phyloP scores from a whole-genome alignment of 2,329 filamentous ascomycete genomes.

The Setomelanomma holmii region DNA sequence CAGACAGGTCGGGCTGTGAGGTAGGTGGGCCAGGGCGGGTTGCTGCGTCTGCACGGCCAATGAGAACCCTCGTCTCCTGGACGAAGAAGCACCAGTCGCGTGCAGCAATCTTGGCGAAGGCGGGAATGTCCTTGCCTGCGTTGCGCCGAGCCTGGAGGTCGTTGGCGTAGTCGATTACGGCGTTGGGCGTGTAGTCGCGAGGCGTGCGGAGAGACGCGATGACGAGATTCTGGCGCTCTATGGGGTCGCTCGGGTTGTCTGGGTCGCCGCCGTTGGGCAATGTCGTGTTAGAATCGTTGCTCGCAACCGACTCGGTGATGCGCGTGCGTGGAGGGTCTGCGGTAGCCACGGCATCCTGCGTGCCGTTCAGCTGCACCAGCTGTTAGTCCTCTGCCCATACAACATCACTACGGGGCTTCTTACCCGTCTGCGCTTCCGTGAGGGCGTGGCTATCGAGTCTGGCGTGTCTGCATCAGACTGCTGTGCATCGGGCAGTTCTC shows the following conservation, averaged over 20 bases:
- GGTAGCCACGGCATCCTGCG: conserved; percentile 29
- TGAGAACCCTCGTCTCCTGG: conserved; percentile 75
- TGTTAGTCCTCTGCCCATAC: conserved; percentile 20
- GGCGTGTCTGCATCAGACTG: conserved; percentile 53
- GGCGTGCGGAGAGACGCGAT: conserved; percentile 53
- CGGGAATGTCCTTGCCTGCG: conserved; percentile 57
- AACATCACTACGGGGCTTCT: conserved; percentile 27
- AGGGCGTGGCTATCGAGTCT: conserved; percentile 57
- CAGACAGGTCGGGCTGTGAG: conserved; percentile 36
- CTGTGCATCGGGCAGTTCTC: conserved; percentile 39
- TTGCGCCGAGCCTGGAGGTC: conserved; percentile 54
- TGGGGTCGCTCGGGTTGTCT: conserved; percentile 37
- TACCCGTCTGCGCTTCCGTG: conserved; percentile 56
- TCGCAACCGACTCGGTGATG: conserved; percentile 47
- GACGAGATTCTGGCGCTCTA: conserved; percentile 47
- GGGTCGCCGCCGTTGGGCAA: conserved; percentile 43
- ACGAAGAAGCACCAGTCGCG: conserved; percentile 87
- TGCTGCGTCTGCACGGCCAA: conserved; percentile 64
- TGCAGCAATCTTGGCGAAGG: conserved; percentile 83
- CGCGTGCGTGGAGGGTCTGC: conserved; percentile 37
- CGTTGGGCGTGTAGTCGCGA: conserved; percentile 59
- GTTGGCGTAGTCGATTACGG: conserved; percentile 64
- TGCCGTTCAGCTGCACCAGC: conserved; percentile 43
- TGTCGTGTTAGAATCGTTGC: conserved; percentile 52
- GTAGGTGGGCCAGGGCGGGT: conserved; percentile 37